Evolutionary conservation across 176 grass and related monocot genomes (phyloP), one percentile per base, ranked within the genome.

Genomic region (maize (Zea mays)): DNA sequence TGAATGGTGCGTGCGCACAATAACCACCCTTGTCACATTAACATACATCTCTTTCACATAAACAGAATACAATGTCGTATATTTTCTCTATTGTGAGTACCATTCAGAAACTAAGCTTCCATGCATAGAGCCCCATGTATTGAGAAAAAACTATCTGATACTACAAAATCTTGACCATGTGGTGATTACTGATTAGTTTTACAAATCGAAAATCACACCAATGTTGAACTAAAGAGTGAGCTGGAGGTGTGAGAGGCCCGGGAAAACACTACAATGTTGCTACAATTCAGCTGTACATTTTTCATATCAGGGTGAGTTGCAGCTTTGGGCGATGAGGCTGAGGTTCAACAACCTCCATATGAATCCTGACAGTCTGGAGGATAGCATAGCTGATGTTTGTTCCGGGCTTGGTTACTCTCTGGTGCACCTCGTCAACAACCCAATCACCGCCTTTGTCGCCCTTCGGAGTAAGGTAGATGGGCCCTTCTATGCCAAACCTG

Each of bases 331-430:
- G 87, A 83, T 94, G 89, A 15, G 96, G 89, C 77, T 98, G 96
- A 38, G 96, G 96, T 67, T 98, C 96, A 5, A 94, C 92, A 21
- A 98, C 96, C 81, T 94, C 96, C 96, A 98, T 98, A 51, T 92
- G 96, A 76, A 98, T 90, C 80, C 67, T 94, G 13, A 98, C 96
- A 27, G 78, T 75, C 64, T 98, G 92, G 70, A 98, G 71, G 56
- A 98, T 46, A 59, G 85, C 46, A 57, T 90, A 94, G 34, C 72
- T 88, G 42, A 87, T 69, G 62, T 85, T 92, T 77, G 87, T 74
- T 61, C 89, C 92, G 0, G 82, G 67, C 85, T 92, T 98, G 55
- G 57, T 92, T 55, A 94, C 89, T 69, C 65, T 98, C 69, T 98
- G 91, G 72, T 92, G 83, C n/a, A 88, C 89, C 90, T 98, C 96